Percentiles rank a stretch among this genome's conserved stretches.
These are phyloP conservation scores for Letharia columbiana DNA, from an alignment of 495 filamentous ascomycete genomes.

Conservation along the genomic window DNA sequence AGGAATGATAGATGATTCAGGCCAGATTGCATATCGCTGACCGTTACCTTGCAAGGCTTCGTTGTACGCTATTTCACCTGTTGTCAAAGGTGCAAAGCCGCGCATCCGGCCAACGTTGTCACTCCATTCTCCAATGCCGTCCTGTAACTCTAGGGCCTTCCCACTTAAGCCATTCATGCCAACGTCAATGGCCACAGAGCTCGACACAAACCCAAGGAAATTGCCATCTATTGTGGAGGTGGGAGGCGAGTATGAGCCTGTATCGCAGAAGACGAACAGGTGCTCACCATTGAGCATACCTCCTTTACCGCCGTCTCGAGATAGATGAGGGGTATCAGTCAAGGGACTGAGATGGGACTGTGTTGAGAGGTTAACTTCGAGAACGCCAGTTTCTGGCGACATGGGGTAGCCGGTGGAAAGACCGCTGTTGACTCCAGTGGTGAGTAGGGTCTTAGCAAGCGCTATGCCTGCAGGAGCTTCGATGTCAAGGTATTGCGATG, in stretches of 20 bases:
- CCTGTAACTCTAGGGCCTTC: conserved; percentile 24
- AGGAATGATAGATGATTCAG: conserved; percentile 31
- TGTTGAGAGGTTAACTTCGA: conserved; percentile 25
- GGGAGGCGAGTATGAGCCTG: conserved; percentile 29
- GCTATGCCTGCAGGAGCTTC: conserved; percentile 8
- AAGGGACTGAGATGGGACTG: conserved; percentile 23
- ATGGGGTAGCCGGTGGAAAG: conserved; percentile 27
- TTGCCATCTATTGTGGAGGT: conserved; percentile 21
- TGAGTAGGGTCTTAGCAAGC: conserved; percentile 23
- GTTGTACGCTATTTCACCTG: conserved; percentile 30
- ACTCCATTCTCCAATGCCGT: conserved; percentile 31
- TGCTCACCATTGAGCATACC: conserved; percentile 32
- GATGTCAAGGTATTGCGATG: conserved; percentile 25
- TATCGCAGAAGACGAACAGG: conserved; percentile 32
- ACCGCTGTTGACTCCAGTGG: conserved; percentile 26
- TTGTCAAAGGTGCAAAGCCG: conserved; percentile 29
- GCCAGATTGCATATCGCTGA: conserved; percentile 32
- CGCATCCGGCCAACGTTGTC: conserved; percentile 29
- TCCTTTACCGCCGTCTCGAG: conserved; percentile 31
- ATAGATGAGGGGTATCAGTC: conserved; percentile 26
- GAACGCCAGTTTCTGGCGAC: conserved; percentile 25
- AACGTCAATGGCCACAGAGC: conserved; percentile 30
- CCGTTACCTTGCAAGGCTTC: conserved; percentile 28
- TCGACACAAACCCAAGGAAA: conserved; percentile 32
- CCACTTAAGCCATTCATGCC: conserved; percentile 28